Base-by-base conservation (phyloP, 2,329 filamentous ascomycete species). In the Colletotrichum filicis region DNA sequence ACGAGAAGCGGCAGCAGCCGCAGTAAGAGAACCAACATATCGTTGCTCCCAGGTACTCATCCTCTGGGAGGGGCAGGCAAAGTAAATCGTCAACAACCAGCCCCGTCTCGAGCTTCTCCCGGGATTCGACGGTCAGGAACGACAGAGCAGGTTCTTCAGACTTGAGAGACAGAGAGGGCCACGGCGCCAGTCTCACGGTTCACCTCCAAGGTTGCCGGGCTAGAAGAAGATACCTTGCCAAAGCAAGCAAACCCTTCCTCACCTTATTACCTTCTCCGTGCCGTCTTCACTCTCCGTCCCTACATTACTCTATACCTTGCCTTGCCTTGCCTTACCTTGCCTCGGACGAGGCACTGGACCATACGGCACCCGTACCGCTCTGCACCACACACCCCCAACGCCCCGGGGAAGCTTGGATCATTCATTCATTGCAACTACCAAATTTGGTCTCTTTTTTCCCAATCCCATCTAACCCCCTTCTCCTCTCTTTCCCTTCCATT, bases 401-500 rank as follows among this genome's bases (percentile, higher is more conserved):
- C 66, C 68, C 69, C 69, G 65, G 42, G 60, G 60, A 65, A 70
- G 60, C 66, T 73, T 73, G 70, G 66, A 65, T 73, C 66, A 70
- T 60, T 73, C 66, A 70, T 60, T 73, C 66, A 70, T 60, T 70
- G 59, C 69, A 72, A 59, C 66, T 55, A 60, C 58, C 66, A 70
- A n/a, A 70, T 70, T 69, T 52, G 66, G 35, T 70, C 60, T 73
- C 55, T 53, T 24, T 69, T 37, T 53, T 42, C 46, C 63, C 56
- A 46, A 19, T 64, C 30, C 60, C 66, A 49, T 30, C 62, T 35
- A 46, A 35, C 49, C 62, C 60, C 66, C 58, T 60, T 57, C 66
- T 70, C 57, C 60, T 49, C 56, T 56, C 66, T 28, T 58, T 26
- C 66, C 46, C 55, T 57, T 69, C 42, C 53, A 49, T 63, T 52